phyloP scores from a whole-genome alignment of 192 early-diverging fungal genomes.

The Linnemannia exigua region DNA sequence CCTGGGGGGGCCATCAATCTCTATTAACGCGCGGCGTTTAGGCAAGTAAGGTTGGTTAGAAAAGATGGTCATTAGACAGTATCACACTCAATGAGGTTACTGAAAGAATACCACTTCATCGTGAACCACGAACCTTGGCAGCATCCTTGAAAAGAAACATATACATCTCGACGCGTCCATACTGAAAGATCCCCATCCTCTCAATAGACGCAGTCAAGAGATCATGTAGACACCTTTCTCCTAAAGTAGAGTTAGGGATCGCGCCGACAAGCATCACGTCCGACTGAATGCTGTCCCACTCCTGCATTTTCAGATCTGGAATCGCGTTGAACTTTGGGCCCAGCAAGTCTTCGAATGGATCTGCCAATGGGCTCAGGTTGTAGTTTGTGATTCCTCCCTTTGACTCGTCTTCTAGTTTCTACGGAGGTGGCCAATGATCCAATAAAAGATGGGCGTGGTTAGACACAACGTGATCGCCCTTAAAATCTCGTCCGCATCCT shows the following conservation, averaged over 20 bases:
- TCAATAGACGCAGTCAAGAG: constrained; percentile 33
- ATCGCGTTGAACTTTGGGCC: background rate
- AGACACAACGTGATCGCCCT: background rate
- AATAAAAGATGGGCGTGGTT: too few species aligned
- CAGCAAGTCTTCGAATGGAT: constrained; percentile 36
- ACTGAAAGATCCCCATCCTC: constrained; percentile 29
- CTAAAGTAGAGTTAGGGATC: constrained; percentile 36
- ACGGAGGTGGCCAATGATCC: background rate
- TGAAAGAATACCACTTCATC: background rate
- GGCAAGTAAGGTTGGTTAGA: background rate
- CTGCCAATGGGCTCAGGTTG: constrained; percentile 2
- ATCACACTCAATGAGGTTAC: background rate
- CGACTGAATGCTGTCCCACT: constrained; percentile 39
- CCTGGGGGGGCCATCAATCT: constrained; percentile 26
- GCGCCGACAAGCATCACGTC: constrained; percentile 34
- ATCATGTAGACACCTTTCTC: constrained; percentile 31
- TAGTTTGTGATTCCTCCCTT: constrained; percentile 30
- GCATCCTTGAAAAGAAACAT: constrained; percentile 48
- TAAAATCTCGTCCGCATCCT: too few species aligned
- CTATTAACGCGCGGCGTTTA: background rate
- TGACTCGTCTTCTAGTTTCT: constrained; percentile 29
- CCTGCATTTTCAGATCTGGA: constrained; percentile 22
- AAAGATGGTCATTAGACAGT: too few species aligned
- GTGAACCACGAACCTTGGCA: constrained; percentile 23
- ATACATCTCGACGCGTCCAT: constrained; percentile 52